These are phyloP conservation scores for Pythium dissimile DNA, from an alignment of 352 stramenopile species.

Conservation along the genomic window DNA sequence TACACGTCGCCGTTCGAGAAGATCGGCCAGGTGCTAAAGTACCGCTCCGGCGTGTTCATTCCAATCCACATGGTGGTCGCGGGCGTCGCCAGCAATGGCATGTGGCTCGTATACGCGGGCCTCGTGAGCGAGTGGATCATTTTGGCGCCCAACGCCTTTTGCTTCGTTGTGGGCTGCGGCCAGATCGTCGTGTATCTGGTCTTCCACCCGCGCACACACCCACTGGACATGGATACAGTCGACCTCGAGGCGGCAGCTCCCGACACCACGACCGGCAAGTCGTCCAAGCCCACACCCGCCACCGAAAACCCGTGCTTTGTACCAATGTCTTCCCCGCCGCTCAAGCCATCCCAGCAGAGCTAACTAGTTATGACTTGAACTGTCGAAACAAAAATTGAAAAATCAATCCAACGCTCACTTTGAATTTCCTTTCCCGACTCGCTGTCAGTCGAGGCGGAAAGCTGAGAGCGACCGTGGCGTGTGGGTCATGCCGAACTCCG, in stretches of 20 bases:
- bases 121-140: conserved; percentile 22
- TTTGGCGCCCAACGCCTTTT: conserved; percentile 16
- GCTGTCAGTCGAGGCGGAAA: neutral
- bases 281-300: neutral
- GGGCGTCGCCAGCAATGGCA: conserved; percentile 12
- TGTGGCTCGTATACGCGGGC: conserved; percentile 16
- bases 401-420: too few relatives aligned
- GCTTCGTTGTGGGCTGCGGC: conserved; percentile 13
- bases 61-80: conserved; percentile 21
- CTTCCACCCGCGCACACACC: conserved; percentile 16
- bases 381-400: too few relatives aligned
- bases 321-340: conserved; percentile 12
- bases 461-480: neutral
- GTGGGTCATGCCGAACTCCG: neutral
- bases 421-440: too few relatives aligned
- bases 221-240: neutral
- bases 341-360: neutral
- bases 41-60: conserved; percentile 16
- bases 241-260: conserved; percentile 6
- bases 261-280: neutral
- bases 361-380: too few relatives aligned
- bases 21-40: conserved; percentile 20
- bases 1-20: conserved; percentile 22
- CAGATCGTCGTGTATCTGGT: conserved; percentile 19
- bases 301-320: conserved; percentile 14